Conservation (phyloP, 306 rosid species). For the Trifolium fragiferum region DNA sequence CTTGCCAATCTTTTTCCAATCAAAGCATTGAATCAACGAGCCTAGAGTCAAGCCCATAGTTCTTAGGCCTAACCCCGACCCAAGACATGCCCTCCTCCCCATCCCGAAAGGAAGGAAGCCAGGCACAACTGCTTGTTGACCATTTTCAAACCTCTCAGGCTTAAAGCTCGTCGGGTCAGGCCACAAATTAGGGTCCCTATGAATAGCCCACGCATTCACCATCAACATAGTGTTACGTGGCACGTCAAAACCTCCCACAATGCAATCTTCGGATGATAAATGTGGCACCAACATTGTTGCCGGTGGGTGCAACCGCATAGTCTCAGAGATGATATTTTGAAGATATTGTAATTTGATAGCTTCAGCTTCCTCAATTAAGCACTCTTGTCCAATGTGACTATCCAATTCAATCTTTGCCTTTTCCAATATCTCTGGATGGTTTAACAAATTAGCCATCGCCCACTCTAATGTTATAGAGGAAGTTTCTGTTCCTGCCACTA, state of each 20-base stretch:
- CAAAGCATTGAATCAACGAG: constrained; percentile 57
- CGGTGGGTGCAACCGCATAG: constrained; percentile 52
- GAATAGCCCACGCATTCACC: constrained; percentile 67
- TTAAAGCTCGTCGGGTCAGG: constrained; percentile 46
- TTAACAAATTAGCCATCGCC: constrained; percentile 60
- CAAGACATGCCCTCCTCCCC: constrained; percentile 66
- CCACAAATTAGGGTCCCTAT: constrained; percentile 61
- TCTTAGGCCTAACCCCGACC: constrained; percentile 49
- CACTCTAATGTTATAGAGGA: constrained; percentile 61
- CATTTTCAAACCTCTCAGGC: constrained; percentile 53
- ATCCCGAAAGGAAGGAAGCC: constrained; percentile 54
- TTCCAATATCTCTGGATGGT: constrained; percentile 50
- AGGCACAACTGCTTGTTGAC: neutral
- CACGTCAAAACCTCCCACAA: constrained; percentile 48
- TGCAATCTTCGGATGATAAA: constrained; percentile 52
- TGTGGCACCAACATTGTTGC: constrained; percentile 57
- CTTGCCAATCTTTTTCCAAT: constrained; percentile 50
- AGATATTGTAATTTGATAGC: constrained; percentile 54
- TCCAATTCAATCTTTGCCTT: constrained; percentile 57
- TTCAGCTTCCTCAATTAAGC: constrained; percentile 53
- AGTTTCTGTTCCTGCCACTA: constrained; percentile 63
- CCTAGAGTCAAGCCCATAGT: constrained; percentile 50
- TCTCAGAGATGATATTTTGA: constrained; percentile 51
- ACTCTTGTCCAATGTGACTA: constrained; percentile 44
- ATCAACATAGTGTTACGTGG: constrained; percentile 51